A percentile compares a stretch with the other conserved stretches of the same genome.
These are phyloP conservation scores for Carex cristatella DNA, from an alignment of 176 grass and related monocot genomes.

Conservation along the genomic window DNA sequence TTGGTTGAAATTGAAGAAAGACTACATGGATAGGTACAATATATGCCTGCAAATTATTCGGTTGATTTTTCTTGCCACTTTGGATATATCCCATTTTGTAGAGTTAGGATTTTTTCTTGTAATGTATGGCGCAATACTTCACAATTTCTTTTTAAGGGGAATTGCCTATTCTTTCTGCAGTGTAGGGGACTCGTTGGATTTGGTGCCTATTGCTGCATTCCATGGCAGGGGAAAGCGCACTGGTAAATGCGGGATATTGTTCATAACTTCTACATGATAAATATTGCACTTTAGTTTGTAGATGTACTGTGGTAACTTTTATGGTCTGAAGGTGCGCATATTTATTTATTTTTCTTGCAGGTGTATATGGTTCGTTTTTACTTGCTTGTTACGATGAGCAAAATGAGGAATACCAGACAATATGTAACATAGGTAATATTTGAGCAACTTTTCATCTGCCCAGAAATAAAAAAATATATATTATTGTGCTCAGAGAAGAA, in stretches of 20 bases:
- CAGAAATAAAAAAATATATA: constrained; percentile 8
- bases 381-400: constrained; percentile 93
- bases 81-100: constrained; percentile 4
- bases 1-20: constrained; percentile 99
- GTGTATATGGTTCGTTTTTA: constrained; percentile 93
- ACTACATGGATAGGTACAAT: constrained; percentile 94
- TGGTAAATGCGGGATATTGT: constrained; percentile 39
- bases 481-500: neutral
- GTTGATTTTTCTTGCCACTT: constrained; percentile 17
- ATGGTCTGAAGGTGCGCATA: constrained; percentile 16
- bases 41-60: neutral
- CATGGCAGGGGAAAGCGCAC: constrained; percentile 84
- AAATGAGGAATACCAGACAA: constrained; percentile 97
- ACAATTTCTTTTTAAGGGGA: constrained; percentile 12
- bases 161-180: constrained; percentile 36
- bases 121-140: neutral
- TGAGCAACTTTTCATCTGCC: neutral
- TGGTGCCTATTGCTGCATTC: constrained; percentile 93
- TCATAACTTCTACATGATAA: neutral
- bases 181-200: constrained; percentile 86
- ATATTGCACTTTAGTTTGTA: neutral
- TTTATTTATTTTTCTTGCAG: constrained; percentile 34
- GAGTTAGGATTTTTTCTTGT: constrained; percentile 1
- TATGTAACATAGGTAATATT: constrained; percentile 85
- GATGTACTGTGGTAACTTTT: neutral